Base-by-base conservation (phyloP, 768 basidiomycete species). In the Stropharia rugosoannulata region DNA sequence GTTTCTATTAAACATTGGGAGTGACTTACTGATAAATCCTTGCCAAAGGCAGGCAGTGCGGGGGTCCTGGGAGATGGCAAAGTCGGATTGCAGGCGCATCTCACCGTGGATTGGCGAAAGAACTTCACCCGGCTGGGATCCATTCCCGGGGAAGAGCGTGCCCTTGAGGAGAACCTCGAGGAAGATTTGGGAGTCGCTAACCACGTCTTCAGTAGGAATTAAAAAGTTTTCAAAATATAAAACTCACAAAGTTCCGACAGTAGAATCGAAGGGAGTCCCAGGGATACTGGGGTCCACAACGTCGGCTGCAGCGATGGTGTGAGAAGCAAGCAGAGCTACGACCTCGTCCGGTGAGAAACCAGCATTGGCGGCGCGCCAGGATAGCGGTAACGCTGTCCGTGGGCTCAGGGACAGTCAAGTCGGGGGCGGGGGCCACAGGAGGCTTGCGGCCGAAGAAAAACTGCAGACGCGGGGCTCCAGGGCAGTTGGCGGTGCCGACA, bases 31-130 rank as follows among this genome's bases (percentile, higher is more conserved):
- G 37, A 62, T 54, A 16, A 49, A 52, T 25, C 54, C 57, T 49
- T 62, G 60, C 60, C 60, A 62, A 43, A 62, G 49, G 32, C 60
- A 62, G 22, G 60, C 60, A 37, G 60, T 62, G n/a, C 60, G 51
- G 4, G 53, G 19, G 50, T 65, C 67, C 22, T 58, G 60, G 1
- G 66, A 58, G 15, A 68, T 51, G 29, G 49, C 62, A 55, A 65
- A 68, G 61, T 76, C 73, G 43, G 70, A 73, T 59, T 75, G 68
- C 18, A 76, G 70, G 51, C 74, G 73, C 64, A 76, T 65, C 57
- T 73, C 73, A 27, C 74, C 74, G 35, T 62, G 62, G 18, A 74
- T 62, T 5, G 72, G 69, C 1, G 71, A 71, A 40, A 56, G n/a
- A 11, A 70, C 68, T 49, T 75, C 70, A 29, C 75, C 74, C 2